Conservation (phyloP, 129 eudicot species). For the Flaveria bidentis region DNA sequence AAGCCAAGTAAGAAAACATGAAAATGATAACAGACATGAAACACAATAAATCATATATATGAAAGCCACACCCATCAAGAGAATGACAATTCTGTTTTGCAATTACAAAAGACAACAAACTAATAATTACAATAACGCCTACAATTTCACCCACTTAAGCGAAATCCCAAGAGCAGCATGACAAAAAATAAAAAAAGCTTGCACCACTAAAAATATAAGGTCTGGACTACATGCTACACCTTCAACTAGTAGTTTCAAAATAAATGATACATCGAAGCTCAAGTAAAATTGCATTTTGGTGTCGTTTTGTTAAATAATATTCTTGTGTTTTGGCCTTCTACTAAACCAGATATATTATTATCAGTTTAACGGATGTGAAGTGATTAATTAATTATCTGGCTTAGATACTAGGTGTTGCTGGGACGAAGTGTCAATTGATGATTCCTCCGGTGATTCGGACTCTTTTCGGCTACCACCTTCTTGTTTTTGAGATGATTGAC, state of each 20-base stretch:
- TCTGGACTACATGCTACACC: background rate
- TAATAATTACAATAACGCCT: constrained; percentile 23
- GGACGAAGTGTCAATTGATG: constrained; percentile 38
- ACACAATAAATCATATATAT: background rate
- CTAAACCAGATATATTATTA: constrained; percentile 13
- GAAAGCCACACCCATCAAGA: background rate
- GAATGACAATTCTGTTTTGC: background rate
- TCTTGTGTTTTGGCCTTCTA: constrained; percentile 24
- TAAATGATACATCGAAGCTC: constrained; percentile 9
- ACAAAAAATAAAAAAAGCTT: background rate
- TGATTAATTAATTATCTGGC: constrained; percentile 19
- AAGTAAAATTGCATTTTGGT: background rate
- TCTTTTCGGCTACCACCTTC: constrained; percentile 14
- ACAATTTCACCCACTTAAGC: background rate
- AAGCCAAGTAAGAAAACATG: background rate
- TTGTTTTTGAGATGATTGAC: constrained; percentile 29
- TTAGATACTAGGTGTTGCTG: constrained; percentile 24
- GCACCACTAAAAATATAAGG: background rate
- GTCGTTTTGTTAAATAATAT: background rate
- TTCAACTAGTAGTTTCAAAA: background rate
- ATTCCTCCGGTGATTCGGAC: constrained; percentile 27
- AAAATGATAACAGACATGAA: background rate
- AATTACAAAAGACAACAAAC: constrained; percentile 12
- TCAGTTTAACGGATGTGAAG: constrained; percentile 21
- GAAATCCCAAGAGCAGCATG: background rate